These are phyloP conservation scores for Taxawa tesnikishii DNA, from an alignment of 2,329 filamentous ascomycete genomes.

Conservation along the genomic window DNA sequence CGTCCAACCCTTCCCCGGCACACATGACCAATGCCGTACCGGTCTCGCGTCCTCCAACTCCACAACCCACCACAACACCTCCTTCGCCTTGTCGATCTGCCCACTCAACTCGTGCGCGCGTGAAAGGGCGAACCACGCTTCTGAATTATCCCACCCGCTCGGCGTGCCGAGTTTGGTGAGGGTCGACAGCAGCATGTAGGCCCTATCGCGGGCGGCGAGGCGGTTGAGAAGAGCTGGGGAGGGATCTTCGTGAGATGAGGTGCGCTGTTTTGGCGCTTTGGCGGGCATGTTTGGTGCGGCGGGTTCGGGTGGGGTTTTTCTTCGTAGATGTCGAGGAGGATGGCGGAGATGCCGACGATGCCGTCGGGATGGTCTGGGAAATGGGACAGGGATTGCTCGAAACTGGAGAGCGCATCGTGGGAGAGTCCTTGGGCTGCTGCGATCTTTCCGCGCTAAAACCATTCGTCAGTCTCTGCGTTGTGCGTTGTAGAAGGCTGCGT, in stretches of 20 bases:
- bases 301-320: slow-evolving; percentile 47
- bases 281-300: slow-evolving; percentile 1
- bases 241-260: slow-evolving; percentile 12
- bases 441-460: slow-evolving; percentile 57
- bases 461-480: too few relatives aligned
- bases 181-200: slow-evolving; percentile 68
- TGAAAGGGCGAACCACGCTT: slow-evolving; percentile 85
- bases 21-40: slow-evolving; percentile 64
- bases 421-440: slow-evolving; percentile 48
- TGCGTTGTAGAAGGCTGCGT: slow-evolving; percentile 10
- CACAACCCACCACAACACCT: slow-evolving; percentile 94
- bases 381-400: slow-evolving; percentile 71
- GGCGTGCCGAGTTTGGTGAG: slow-evolving; percentile 67
- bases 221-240: slow-evolving; percentile 64
- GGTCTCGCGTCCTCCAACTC: slow-evolving; percentile 80
- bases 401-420: slow-evolving; percentile 61
- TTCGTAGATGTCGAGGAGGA: slow-evolving; percentile 76
- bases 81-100: slow-evolving; percentile 76
- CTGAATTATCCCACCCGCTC: slow-evolving; percentile 73
- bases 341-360: slow-evolving; percentile 70
- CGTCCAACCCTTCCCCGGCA: slow-evolving; percentile 18
- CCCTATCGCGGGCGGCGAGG: slow-evolving; percentile 80
- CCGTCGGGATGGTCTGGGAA: slow-evolving; percentile 68
- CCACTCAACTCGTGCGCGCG: slow-evolving; percentile 79
- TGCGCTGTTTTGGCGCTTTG: slow-evolving; percentile 1